These are phyloP conservation scores for Hyparrhenia diplandra DNA, from an alignment of 176 grass and related monocot genomes.

Conservation along the genomic window DNA sequence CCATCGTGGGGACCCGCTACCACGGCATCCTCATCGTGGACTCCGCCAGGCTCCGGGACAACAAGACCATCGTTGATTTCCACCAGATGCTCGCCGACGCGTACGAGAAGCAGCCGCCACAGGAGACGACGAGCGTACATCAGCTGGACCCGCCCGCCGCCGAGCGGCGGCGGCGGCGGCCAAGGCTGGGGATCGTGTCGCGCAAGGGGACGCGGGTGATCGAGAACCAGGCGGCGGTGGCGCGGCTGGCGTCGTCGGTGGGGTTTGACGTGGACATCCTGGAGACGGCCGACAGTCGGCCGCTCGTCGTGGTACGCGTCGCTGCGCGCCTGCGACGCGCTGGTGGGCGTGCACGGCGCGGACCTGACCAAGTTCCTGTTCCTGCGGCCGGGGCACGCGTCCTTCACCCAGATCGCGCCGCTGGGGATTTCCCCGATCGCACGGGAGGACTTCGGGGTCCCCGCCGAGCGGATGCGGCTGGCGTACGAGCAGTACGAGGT, in stretches of 20 bases:
- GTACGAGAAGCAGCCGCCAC: neutral
- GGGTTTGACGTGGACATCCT: neutral
- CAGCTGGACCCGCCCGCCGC: too few relatives aligned
- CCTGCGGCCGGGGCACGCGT: constrained; percentile 30
- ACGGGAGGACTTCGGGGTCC: constrained; percentile 13
- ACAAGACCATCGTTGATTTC: constrained; percentile 50
- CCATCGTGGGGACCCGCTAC: constrained; percentile 52
- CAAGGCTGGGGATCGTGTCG: too few relatives aligned
- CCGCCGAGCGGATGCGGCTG: constrained; percentile 32
- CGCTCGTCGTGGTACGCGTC: constrained; percentile 18
- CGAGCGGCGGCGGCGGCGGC: too few relatives aligned
- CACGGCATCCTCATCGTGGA: constrained; percentile 50
- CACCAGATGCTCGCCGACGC: constrained; percentile 27
- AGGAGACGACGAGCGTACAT: too few relatives aligned
- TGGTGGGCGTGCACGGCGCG: constrained; percentile 57
- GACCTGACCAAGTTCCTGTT: constrained; percentile 48
- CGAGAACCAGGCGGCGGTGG: too few relatives aligned
- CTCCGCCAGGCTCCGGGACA: constrained; percentile 12
- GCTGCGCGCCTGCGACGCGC: constrained; percentile 41
- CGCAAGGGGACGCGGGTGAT: too few relatives aligned
- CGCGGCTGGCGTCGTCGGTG: too few relatives aligned
- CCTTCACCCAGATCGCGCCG: constrained; percentile 54
- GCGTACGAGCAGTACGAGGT: constrained; percentile 61
- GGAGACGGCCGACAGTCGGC: neutral
- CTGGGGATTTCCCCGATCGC: constrained; percentile 32